Percentiles rank a stretch among this genome's conserved stretches.
Conservation (phyloP, 1,139 yeast genomes). For the Lodderomyces margitis region DNA sequence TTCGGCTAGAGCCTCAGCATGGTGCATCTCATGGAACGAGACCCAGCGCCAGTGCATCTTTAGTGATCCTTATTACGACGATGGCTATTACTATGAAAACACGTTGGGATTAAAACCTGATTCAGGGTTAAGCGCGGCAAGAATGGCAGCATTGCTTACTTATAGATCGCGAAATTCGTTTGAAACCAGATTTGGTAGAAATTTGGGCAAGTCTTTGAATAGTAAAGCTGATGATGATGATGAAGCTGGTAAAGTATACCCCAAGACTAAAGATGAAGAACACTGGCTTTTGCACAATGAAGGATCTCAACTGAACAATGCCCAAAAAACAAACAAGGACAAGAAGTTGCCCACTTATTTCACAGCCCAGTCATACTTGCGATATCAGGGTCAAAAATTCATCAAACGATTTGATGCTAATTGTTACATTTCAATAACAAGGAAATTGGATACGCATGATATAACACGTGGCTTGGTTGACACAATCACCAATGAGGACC, state of each 20-base stretch:
- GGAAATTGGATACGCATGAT: slow-evolving; percentile 94
- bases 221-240: slow-evolving; percentile 2
- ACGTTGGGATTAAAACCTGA: slow-evolving; percentile 67
- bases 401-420: slow-evolving; percentile 91
- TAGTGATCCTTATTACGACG: slow-evolving; percentile 88
- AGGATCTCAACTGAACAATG: slow-evolving; percentile 29
- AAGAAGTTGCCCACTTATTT: slow-evolving; percentile 77
- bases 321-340: slow-evolving; percentile 17
- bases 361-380: slow-evolving; percentile 89
- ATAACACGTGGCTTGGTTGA: slow-evolving; percentile 72
- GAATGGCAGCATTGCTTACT: slow-evolving; percentile 94
- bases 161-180: slow-evolving; percentile 90
- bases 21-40: slow-evolving; percentile 99
- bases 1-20: slow-evolving; percentile 91
- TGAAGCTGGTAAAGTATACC: slow-evolving; percentile 20
- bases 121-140: slow-evolving; percentile 89
- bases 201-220: slow-evolving; percentile 25
- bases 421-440: slow-evolving; percentile 89
- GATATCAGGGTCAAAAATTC: slow-evolving; percentile 92
- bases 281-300: slow-evolving; percentile 46
- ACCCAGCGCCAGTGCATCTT: slow-evolving; percentile 96
- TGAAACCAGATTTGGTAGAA: slow-evolving; percentile 86
- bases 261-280: slow-evolving; percentile 45
- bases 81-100: slow-evolving; percentile 70
- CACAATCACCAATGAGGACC: slow-evolving; percentile 34